Evolutionary conservation across 2,329 filamentous ascomycete species (phyloP).

Genomic region (Nigrospora sphaerica): DNA sequence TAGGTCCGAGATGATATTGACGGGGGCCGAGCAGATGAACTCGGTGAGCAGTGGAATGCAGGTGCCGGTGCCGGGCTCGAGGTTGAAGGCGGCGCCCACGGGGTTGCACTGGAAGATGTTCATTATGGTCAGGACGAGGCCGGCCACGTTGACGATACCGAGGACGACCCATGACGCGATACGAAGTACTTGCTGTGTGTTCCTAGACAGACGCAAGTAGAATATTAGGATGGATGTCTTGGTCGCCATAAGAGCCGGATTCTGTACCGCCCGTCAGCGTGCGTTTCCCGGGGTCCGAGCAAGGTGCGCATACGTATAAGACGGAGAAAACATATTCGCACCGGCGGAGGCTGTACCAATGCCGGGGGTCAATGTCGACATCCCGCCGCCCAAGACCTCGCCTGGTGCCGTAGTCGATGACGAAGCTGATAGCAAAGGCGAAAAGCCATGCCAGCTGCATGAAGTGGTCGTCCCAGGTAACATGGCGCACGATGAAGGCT

Average conservation of each 20-base stretch:
- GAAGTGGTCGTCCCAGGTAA: constrained; percentile 73
- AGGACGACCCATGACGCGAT: constrained; percentile 78
- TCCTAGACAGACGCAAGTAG: constrained; percentile 75
- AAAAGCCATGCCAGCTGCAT: constrained; percentile 75
- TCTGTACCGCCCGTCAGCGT: constrained; percentile 38
- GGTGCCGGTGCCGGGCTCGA: constrained; percentile 21
- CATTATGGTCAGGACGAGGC: constrained; percentile 72
- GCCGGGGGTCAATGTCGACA: constrained; percentile 42
- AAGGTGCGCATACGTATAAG: constrained; percentile 42
- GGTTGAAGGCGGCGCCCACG: constrained; percentile 59
- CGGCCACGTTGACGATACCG: constrained; percentile 70
- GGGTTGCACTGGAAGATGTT: constrained; percentile 85
- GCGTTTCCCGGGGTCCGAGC: not conserved
- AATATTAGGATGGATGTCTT: constrained; percentile 92
- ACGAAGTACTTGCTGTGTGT: constrained; percentile 68
- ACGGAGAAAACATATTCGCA: constrained; percentile 60
- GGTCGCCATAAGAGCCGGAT: constrained; percentile 82
- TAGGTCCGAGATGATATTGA: constrained; percentile 88
- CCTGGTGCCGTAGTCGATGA: constrained; percentile 56
- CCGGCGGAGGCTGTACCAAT: constrained; percentile 45
- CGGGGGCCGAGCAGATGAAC: constrained; percentile 69
- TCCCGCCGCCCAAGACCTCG: constrained; percentile 66
- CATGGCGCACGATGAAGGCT: constrained; percentile 61
- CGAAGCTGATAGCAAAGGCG: constrained; percentile 59
- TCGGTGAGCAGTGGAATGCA: constrained; percentile 55